Evolutionary conservation across 257 asterid species (phyloP), one percentile per base, ranked within the genome.

Genomic region (Primulina eburnea): DNA sequence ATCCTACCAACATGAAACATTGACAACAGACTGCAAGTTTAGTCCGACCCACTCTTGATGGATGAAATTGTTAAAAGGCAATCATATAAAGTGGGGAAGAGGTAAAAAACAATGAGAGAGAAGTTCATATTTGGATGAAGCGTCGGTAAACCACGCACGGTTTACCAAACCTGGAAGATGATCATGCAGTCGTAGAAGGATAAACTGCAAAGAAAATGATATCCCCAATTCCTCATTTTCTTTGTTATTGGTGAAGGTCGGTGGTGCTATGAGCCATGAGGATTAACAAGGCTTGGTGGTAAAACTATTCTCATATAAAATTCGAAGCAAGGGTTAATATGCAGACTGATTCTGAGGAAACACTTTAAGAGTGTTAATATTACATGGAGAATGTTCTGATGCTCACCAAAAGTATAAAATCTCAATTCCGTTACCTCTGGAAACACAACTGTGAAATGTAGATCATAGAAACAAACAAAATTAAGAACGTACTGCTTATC

Each of bases 401-500:
- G 57, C 57, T 50, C 57, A 20, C 17, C 33, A 58, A 20, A 40
- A 71, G 53, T 61, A 43, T 21, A 59, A 30, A 32, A 47, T 66
- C 72, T 11, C 55, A 24, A 40, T 8, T 16, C 40, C 14, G 17
- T 18, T 33, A 24, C 73, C 53, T 58, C 65, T 60, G 26, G 24
- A 8, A 21, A 20, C 58, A 69, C 62, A 72, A 68, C 72, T 61
- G 35, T 62, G n/a, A 71, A 73, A 65, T 69, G n/a, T 34, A 72
- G 71, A 58, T 30, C 20, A 72, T 40, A 38, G 62, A 11, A 30
- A 66, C 72, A 64, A 40, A 71, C 69, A 63, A 71, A 70, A 72
- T 80, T 32, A 70, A 73, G 58, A 62, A 69, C 97, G 83, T 77
- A 94, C 99, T 63, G 2, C 88, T 92, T 92, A 82, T 94, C 99